Percentiles rank a stretch among this genome's conserved stretches.
Conservation (phyloP, 345 rosid species). For the Melaleuca quinquenervia region DNA sequence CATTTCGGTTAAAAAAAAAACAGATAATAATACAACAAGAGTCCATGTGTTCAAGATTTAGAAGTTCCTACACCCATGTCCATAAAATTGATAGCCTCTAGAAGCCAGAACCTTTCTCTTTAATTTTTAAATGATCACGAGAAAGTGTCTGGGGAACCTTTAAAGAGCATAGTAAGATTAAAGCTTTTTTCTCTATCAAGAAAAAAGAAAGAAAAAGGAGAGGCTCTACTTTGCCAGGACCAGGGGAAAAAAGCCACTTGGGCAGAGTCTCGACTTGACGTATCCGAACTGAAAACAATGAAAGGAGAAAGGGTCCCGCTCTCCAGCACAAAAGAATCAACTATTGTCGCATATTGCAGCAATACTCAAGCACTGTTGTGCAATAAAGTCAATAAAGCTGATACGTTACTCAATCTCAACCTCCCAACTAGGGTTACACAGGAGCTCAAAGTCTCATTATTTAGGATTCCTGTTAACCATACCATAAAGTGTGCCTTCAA, state of each 20-base stretch:
- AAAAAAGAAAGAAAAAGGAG: background rate
- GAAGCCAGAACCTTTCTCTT: background rate
- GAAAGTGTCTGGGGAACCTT: background rate
- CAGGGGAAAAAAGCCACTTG: background rate
- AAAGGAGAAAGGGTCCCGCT: background rate
- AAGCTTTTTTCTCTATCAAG: background rate
- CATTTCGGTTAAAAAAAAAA: too few species aligned
- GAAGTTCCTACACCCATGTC: background rate
- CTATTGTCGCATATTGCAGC: background rate
- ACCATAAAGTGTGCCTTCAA: background rate
- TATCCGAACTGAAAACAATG: background rate
- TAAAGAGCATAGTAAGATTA: background rate
- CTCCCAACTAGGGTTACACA: background rate
- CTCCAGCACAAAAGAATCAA: background rate
- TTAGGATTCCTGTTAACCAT: background rate
- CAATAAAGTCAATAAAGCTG: background rate
- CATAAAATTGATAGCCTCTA: background rate
- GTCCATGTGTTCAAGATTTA: background rate
- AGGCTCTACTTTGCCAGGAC: background rate
- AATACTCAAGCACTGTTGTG: background rate
- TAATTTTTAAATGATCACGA: background rate
- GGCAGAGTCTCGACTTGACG: background rate
- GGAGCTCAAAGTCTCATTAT: background rate
- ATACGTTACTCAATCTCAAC: background rate
- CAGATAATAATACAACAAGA: background rate